These are phyloP conservation scores for Chaetomium fimeti DNA, from an alignment of 495 filamentous ascomycete genomes.

Conservation along the genomic window DNA sequence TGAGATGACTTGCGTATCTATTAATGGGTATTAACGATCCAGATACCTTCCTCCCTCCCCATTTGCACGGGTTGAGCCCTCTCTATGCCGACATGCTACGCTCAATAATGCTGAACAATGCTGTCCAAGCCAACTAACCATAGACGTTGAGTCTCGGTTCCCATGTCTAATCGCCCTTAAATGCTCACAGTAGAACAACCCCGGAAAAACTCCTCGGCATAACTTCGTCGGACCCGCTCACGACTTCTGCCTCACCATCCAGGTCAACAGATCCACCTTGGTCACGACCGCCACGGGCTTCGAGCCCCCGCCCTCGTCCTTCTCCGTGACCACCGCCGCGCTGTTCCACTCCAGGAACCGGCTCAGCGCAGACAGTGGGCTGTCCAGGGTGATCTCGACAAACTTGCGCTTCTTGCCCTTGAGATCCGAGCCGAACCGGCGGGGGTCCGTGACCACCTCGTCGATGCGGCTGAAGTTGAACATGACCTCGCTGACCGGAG, in stretches of 20 bases:
- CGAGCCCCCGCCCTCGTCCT: conserved; percentile 48
- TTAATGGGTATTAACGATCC: conserved; percentile 22
- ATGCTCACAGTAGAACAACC: conserved; percentile 11
- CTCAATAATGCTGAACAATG: not conserved
- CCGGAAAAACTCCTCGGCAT: not conserved
- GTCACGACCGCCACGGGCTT: conserved; percentile 87
- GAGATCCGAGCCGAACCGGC: conserved; percentile 54
- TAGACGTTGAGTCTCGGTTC: conserved; percentile 31
- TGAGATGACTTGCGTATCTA: not conserved
- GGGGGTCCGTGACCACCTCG: conserved; percentile 83
- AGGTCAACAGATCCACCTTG: conserved; percentile 93
- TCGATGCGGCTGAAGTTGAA: conserved; percentile 85
- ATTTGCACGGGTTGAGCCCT: conserved; percentile 35
- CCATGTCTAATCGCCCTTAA: not conserved
- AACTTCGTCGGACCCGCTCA: not conserved
- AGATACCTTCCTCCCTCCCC: conserved; percentile 20
- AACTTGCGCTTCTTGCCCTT: conserved; percentile 63
- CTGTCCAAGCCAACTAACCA: conserved; percentile 9
- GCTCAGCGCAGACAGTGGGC: conserved; percentile 75
- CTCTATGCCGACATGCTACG: conserved; percentile 18
- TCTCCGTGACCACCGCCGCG: conserved; percentile 88
- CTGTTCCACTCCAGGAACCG: conserved; percentile 98
- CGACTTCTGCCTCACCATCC: conserved; percentile 72
- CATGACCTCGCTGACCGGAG: conserved; percentile 85
- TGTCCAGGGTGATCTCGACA: conserved; percentile 90